Evolutionary conservation across 306 rosid species (phyloP), one percentile per base, ranked within the genome.

Genomic region (Spatholobus suberectus): DNA sequence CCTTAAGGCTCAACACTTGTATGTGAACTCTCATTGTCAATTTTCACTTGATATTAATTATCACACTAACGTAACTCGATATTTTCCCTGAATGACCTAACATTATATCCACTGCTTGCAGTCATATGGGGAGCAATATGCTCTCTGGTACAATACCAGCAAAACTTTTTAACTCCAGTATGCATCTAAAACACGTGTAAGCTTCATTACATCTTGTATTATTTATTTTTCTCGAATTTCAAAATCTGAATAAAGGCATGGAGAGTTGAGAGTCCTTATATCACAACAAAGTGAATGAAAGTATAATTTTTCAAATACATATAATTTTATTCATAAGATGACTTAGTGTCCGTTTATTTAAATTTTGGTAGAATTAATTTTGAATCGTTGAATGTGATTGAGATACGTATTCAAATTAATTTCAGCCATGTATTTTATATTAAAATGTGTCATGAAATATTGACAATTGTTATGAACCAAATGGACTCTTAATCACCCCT

Each of bases 91-190:
- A 85, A 69, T 73, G 6, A 78, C 76, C 86, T 66, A 66, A 76
- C 78, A 75, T 55, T 17, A 43, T 70, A 67, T 80, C 41, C 73
- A 34, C 47, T 75, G 32, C 73, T 38, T 80, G 55, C 89, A 93
- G 96, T 87, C 97, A 93, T 84, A 21, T 93, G 49, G 92, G 92
- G 79, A 90, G 65, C 82, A 93, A 79, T 70, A 75, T 67, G 62
- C 85, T 88, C 78, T 11, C 83, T 0, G 90, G 87, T 62, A 21
- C 27, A 79, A 86, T 93, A 80, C 92, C 97, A 44, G 14, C 34
- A 2, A 1, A 41, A 52, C 90, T 91, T 34, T 93, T 91, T 47
- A 86, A 52, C 81, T 40, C 94, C 71, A 82, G 63, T 2, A 93
- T 91, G 97, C 3, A 0, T 0, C 89, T 91, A 38, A 0, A 76